A percentile compares a stretch with the other conserved stretches of the same genome.
Conservation (phyloP, 1,284 basidiomycete genomes). For the Coniferiporia weirii region DNA sequence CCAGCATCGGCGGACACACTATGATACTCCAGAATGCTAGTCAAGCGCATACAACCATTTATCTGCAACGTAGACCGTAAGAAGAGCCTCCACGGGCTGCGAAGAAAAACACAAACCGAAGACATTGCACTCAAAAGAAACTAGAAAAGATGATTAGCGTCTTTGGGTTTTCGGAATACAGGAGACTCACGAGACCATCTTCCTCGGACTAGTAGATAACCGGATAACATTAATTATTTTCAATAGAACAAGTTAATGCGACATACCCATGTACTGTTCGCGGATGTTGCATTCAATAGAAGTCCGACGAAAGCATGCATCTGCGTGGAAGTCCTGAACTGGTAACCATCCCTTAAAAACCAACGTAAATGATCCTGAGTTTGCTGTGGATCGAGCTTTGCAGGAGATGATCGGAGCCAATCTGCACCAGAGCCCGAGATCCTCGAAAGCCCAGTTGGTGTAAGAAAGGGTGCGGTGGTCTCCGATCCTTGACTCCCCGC, state of each 20-base stretch:
- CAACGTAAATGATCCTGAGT: slow-evolving; percentile 44
- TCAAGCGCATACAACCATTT: slow-evolving; percentile 46
- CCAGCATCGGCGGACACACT: slow-evolving; percentile 37
- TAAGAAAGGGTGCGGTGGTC: slow-evolving; percentile 41
- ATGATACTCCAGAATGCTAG: slow-evolving; percentile 46
- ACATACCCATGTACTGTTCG: slow-evolving; percentile 50
- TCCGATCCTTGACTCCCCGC: slow-evolving; percentile 19
- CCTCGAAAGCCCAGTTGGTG: slow-evolving; percentile 42
- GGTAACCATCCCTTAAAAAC: slow-evolving; percentile 41
- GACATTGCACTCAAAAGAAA: slow-evolving; percentile 41
- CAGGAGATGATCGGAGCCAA: slow-evolving; percentile 29
- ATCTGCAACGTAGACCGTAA: slow-evolving; percentile 31
- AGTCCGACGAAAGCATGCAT: slow-evolving; percentile 46
- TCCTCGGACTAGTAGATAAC: slow-evolving; percentile 37
- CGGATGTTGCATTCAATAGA: slow-evolving; percentile 42
- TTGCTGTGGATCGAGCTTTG: slow-evolving; percentile 39
- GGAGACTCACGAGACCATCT: slow-evolving; percentile 44
- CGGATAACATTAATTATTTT: neutral
- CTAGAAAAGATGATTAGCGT: slow-evolving; percentile 23
- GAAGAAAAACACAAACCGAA: slow-evolving; percentile 28
- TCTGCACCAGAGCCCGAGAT: slow-evolving; percentile 33
- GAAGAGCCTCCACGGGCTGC: neutral
- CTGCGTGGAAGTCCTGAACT: slow-evolving; percentile 36
- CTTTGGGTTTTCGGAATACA: neutral
- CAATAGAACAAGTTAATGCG: neutral